These are phyloP conservation scores for Boletus patriciae DNA, from an alignment of 768 basidiomycete genomes.

Conservation along the genomic window DNA sequence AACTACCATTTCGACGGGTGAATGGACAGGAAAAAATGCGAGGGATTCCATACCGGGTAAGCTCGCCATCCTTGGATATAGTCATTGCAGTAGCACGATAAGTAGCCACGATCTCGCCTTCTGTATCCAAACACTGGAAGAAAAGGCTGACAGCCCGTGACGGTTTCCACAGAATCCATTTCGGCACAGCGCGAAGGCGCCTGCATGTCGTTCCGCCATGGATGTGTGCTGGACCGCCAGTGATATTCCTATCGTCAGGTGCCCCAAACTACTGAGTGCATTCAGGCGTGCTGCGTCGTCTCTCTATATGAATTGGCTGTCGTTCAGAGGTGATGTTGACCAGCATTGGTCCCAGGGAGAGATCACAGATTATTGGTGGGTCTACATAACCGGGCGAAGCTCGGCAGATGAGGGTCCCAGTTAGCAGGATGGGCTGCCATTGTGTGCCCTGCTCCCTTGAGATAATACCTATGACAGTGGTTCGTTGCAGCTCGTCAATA, in stretches of 20 bases:
- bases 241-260: constrained; percentile 24
- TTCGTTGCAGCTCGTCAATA: no score
- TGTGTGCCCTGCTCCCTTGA: constrained; percentile 18
- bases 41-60: constrained; percentile 23
- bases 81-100: constrained; percentile 28
- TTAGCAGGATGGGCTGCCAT: constrained; percentile 23
- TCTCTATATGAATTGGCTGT: constrained; percentile 8
- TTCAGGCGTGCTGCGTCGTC: constrained; percentile 8
- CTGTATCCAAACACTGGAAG: constrained; percentile 18
- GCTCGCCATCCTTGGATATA: constrained; percentile 28
- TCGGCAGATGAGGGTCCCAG: constrained; percentile 23
- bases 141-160: background rate
- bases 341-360: constrained; percentile 6
- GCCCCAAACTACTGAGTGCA: constrained; percentile 26
- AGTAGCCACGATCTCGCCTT: constrained; percentile 25
- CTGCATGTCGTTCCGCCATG: constrained; percentile 27
- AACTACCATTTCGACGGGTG: constrained; percentile 9
- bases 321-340: constrained; percentile 18
- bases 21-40: background rate
- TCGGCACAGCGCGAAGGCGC: constrained; percentile 5
- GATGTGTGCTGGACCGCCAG: constrained; percentile 14
- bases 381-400: constrained; percentile 24
- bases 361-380: constrained; percentile 9
- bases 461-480: constrained; percentile 21
- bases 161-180: background rate